These are phyloP conservation scores for Umbelopsis ramanniana DNA, from an alignment of 192 early-diverging fungal genomes.

Conservation along the genomic window DNA sequence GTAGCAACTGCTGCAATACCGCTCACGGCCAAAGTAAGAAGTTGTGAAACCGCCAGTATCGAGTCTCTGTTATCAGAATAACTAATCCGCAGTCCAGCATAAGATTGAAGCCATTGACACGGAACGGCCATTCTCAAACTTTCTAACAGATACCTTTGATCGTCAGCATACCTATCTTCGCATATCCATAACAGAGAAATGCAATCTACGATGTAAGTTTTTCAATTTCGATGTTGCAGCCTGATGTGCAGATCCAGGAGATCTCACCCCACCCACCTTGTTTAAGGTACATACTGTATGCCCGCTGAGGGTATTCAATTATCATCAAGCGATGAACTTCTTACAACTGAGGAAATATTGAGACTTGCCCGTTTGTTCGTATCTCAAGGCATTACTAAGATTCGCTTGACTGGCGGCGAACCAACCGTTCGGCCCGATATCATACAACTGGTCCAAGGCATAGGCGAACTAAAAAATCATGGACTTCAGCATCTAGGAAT, in stretches of 20 bases:
- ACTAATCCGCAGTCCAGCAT: not conserved
- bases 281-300: slow-evolving; percentile 96
- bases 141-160: slow-evolving; percentile 77
- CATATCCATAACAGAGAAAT: slow-evolving; percentile 92
- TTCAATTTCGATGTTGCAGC: not conserved
- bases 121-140: slow-evolving; percentile 32
- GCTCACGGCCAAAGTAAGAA: not conserved
- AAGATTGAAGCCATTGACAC: slow-evolving; percentile 6
- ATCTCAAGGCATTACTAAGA: slow-evolving; percentile 87
- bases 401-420: slow-evolving; percentile 95
- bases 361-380: slow-evolving; percentile 86
- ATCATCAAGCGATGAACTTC: slow-evolving; percentile 67
- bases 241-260: too few species aligned
- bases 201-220: slow-evolving; percentile 88
- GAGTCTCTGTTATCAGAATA: not conserved
- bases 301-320: slow-evolving; percentile 83
- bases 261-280: too few species aligned
- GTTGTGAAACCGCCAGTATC: not conserved
- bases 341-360: slow-evolving; percentile 85
- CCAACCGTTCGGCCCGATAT: slow-evolving; percentile 94
- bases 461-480: slow-evolving; percentile 70
- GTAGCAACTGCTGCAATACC: not conserved
- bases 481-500: slow-evolving; percentile 86
- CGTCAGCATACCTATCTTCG: slow-evolving; percentile 93
- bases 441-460: slow-evolving; percentile 77